phyloP scores from a whole-genome alignment of 192 early-diverging fungal genomes.

The Podila minutissima region DNA sequence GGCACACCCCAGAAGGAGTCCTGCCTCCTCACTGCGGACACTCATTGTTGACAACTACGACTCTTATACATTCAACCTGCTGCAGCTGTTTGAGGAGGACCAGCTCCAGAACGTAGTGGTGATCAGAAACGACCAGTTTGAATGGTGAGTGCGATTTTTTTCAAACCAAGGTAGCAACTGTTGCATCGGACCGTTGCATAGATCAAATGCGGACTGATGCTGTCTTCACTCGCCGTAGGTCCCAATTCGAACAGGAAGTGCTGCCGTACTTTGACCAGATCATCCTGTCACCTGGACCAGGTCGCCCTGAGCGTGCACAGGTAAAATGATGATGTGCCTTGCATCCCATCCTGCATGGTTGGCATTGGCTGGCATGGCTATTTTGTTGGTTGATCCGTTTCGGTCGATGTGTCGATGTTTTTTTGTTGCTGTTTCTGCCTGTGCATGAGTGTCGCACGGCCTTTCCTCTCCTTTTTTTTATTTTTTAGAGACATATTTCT shows the following conservation, averaged over 20 bases:
- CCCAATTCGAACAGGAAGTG: slow-evolving; percentile 62
- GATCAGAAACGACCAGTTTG: slow-evolving; percentile 92
- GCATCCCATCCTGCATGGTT: background rate
- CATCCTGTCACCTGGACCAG: slow-evolving; percentile 95
- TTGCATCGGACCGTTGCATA: too few species aligned
- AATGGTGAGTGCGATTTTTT: slow-evolving; percentile 65
- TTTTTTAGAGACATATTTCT: background rate
- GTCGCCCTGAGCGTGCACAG: slow-evolving; percentile 71
- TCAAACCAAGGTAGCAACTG: background rate
- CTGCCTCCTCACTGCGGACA: slow-evolving; percentile 50
- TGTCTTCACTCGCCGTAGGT: slow-evolving; percentile 48
- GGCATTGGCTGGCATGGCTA: too few species aligned
- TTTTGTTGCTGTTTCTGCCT: background rate
- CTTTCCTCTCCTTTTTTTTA: background rate
- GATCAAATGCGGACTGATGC: background rate
- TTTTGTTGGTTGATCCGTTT: background rate
- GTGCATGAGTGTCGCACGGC: background rate
- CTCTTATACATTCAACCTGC: slow-evolving; percentile 97
- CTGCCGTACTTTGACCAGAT: slow-evolving; percentile 88
- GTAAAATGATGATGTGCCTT: slow-evolving; percentile 33
- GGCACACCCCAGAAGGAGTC: too few species aligned
- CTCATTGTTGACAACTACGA: slow-evolving; percentile 98
- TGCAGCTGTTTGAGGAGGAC: slow-evolving; percentile 68
- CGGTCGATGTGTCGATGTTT: background rate
- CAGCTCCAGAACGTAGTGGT: slow-evolving; percentile 72